Base-by-base conservation (phyloP, 2,329 filamentous ascomycete genomes). In the Pseudopithomyces chartarum region DNA sequence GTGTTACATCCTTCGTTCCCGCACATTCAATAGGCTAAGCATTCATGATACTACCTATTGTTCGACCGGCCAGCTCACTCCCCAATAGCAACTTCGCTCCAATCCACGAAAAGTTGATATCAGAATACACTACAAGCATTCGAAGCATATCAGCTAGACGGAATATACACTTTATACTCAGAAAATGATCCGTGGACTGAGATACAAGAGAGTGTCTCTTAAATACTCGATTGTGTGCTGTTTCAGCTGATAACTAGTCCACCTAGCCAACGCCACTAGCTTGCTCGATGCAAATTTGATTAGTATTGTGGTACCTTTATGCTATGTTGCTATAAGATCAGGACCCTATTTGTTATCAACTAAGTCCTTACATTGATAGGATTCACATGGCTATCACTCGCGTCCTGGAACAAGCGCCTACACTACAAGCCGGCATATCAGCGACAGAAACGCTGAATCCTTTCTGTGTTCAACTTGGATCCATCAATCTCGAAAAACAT, bases 281-380 rank as follows among this genome's bases (percentile, higher is more conserved):
- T 59, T n/a, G 53, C 56, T 12, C 60, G 52, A 55, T 60, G 60
- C 49, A 20, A 46, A 53, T 52, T 62, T 38, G 60, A 62, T 47
- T 58, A 58, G 47, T 62, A 62, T 51, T 58, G 60, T 47, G 42
- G 60, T 52, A 62, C 58, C 54, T 33, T 44, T 58, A 46, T 62
- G 46, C 50, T 52, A 32, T 62, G 60, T 54, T 58, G 60, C 47
- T 62, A 62, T 54, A 48, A 33, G 46, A 42, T n/a, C n/a, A n/a
- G n/a, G n/a, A n/a, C n/a, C n/a, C n/a, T n/a, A n/a, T n/a, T n/a
- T n/a, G n/a, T n/a, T 60, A 26, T 55, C 58, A 26, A 40, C 40
- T 50, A n/a, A n/a, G n/a, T n/a, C n/a, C n/a, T n/a, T n/a, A n/a
- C n/a, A 46, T 52, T 34, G 39, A 58, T 44, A 56, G 26, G 45